These are phyloP conservation scores for Eucalyptus decipiens DNA, from an alignment of 345 rosid genomes.

Conservation along the genomic window DNA sequence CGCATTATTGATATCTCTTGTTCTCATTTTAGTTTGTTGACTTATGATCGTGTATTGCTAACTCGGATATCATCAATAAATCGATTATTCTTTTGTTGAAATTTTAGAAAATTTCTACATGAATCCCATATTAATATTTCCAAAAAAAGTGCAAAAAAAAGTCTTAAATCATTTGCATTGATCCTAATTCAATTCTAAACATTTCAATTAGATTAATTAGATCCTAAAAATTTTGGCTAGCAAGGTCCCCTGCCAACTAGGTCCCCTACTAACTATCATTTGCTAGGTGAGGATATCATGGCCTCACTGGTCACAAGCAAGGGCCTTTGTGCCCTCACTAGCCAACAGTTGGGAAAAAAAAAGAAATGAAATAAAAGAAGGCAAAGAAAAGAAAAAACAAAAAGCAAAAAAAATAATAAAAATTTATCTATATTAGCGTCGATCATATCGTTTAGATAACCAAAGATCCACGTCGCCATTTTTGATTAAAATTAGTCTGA, in stretches of 20 bases:
- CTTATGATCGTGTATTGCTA: background rate
- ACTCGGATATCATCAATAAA: background rate
- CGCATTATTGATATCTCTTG: background rate
- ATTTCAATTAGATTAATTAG: no score
- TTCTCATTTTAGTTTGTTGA: background rate
- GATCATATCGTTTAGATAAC: fast-evolving
- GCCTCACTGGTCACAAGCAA: background rate
- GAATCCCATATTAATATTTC: background rate
- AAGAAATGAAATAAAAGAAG: background rate
- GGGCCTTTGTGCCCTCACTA: background rate
- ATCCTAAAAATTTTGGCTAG: no score
- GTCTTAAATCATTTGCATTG: no score
- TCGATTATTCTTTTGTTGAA: background rate
- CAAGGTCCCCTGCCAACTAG: no score
- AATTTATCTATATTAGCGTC: fast-evolving
- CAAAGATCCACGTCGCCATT: fast-evolving
- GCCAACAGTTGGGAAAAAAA: background rate
- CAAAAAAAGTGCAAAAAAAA: no score
- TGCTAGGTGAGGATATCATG: background rate
- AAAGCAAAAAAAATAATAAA: background rate
- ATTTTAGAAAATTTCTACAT: background rate
- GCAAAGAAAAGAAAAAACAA: no score
- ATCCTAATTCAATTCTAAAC: no score
- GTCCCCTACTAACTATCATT: no score
- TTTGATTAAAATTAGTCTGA: fast-evolving